Evolutionary conservation across 1,284 basidiomycete species (phyloP).

Genomic region (Fomitopsis schrenkii): DNA sequence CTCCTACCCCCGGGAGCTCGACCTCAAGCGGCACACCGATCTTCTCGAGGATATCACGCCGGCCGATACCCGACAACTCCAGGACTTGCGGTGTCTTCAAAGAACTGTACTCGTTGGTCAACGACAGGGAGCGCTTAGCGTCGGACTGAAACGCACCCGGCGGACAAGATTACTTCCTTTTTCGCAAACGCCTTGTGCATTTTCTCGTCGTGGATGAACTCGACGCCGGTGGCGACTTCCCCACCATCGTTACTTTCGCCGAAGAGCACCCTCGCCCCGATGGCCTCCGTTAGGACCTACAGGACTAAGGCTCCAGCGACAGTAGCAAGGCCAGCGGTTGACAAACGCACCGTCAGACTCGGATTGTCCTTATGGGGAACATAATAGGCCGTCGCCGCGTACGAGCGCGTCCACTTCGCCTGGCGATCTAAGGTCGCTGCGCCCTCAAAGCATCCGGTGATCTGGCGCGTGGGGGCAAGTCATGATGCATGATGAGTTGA

Average conservation of each 20-base stretch:
- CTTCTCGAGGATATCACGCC: constrained; percentile 21
- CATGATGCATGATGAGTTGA: too few relatives aligned
- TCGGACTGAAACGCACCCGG: constrained; percentile 18
- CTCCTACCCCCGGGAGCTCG: constrained; percentile 28
- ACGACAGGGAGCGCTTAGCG: too few relatives aligned
- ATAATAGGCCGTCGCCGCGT: constrained; percentile 15
- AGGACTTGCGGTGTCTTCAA: constrained; percentile 30
- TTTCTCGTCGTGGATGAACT: constrained; percentile 17
- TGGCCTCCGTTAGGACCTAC: constrained; percentile 11
- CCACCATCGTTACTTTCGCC: constrained; percentile 1
- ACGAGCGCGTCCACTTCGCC: constrained; percentile 12
- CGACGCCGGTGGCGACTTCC: constrained; percentile 21
- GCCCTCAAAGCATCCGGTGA: constrained; percentile 10
- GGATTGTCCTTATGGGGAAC: constrained; percentile 11
- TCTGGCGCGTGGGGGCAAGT: background rate
- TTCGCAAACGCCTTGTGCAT: constrained; percentile 13
- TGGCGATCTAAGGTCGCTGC: constrained; percentile 5
- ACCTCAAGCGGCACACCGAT: constrained; percentile 23
- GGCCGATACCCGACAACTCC: constrained; percentile 37
- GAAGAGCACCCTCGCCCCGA: constrained; percentile 3
- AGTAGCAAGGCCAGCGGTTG: background rate
- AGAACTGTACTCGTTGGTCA: background rate
- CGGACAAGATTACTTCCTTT: constrained; percentile 22
- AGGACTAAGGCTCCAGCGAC: background rate
- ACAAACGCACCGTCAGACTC: constrained; percentile 10